These are phyloP conservation scores for Dimargaris xerosporica DNA, from an alignment of 192 early-diverging fungal genomes.

Conservation along the genomic window DNA sequence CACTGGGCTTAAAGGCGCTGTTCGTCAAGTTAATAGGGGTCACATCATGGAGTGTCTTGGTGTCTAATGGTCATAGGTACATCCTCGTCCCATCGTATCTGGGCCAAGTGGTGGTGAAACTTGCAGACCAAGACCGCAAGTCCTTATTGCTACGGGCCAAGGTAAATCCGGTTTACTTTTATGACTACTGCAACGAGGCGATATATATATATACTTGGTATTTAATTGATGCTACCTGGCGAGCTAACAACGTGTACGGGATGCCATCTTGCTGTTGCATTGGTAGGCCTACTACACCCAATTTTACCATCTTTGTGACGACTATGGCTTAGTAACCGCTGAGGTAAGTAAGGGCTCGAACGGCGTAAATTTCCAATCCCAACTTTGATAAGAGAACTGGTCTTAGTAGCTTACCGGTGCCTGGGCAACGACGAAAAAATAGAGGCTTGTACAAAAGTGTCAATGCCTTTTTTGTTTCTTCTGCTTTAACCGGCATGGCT, in stretches of 20 bases:
- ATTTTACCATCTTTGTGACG: slow-evolving; percentile 4
- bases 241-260: no score
- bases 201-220: background rate
- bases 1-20: slow-evolving; percentile 13
- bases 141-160: slow-evolving; percentile 29
- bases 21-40: slow-evolving; percentile 9
- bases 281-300: background rate
- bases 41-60: slow-evolving; percentile 12
- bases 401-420: no score
- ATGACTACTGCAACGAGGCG: background rate
- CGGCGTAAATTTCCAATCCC: background rate
- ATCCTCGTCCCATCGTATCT: slow-evolving; percentile 40
- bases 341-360: background rate
- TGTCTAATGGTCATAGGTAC: slow-evolving; percentile 28
- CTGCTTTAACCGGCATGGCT: slow-evolving; percentile 25
- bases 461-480: slow-evolving; percentile 9
- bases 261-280: background rate
- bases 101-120: slow-evolving; percentile 34
- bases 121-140: slow-evolving; percentile 24
- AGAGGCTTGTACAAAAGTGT: background rate
- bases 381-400: no score
- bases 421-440: no score
- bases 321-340: background rate
- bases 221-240: no score
- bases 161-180: slow-evolving; percentile 17